These are phyloP conservation scores for Podospora conica DNA, from an alignment of 495 filamentous ascomycete genomes.

Conservation along the genomic window DNA sequence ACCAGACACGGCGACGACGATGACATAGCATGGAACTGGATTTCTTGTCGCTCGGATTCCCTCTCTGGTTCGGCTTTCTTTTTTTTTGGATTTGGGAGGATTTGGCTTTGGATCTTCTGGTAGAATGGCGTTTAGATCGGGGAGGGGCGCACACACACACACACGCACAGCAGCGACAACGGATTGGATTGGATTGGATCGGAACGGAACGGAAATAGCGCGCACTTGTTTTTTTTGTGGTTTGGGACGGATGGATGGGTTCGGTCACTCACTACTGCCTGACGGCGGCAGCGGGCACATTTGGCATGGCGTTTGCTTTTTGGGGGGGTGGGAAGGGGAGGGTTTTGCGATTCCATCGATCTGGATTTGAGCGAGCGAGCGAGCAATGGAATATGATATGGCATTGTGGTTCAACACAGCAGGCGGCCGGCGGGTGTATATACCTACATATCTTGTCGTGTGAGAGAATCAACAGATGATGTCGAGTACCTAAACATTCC, in stretches of 20 bases:
- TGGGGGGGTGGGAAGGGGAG: not conserved
- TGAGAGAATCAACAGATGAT: not conserved
- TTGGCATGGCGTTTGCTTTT: not conserved
- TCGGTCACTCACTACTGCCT: not conserved
- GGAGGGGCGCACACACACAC: no score
- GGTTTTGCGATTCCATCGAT: not conserved
- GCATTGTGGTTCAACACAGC: no score
- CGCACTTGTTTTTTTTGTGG: not conserved
- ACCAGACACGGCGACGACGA: no score
- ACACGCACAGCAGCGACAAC: not conserved
- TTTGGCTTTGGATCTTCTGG: not conserved
- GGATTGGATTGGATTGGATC: not conserved
- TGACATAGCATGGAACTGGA: not conserved
- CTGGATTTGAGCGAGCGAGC: not conserved
- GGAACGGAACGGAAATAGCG: not conserved
- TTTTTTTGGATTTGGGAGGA: not conserved
- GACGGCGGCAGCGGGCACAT: not conserved
- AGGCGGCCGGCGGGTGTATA: no score
- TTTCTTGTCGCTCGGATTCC: no score
- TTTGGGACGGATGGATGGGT: not conserved
- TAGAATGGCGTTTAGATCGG: not conserved
- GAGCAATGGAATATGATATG: no score
- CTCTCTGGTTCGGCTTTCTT: no score
- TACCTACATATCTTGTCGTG: no score
- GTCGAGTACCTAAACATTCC: not conserved